Base-by-base conservation (phyloP, 2,329 filamentous ascomycete genomes). In the Pyrenophora teres region DNA sequence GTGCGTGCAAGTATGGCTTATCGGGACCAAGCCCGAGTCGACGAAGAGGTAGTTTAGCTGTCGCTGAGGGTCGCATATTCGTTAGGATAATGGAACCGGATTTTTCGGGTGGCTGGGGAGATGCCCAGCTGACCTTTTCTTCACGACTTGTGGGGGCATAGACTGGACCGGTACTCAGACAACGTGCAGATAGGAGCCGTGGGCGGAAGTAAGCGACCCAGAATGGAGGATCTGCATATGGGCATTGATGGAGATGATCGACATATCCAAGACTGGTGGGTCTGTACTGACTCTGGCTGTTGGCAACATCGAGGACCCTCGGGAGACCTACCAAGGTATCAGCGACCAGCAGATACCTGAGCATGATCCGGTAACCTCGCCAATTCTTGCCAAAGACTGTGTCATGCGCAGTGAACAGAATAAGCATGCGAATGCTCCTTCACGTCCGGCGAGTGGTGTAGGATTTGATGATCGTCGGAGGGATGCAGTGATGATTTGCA, bases 241-340 rank as follows among this genome's bases (percentile, higher is more conserved):
- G 49, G 53, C 1, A 76, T 77, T 16, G 70, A 79, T 63, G 68
- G 64, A 2, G 27, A 43, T 75, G 57, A 57, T 50, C 3, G 79
- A 78, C 35, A 65, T 74, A 0, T 78, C 78, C 54, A 52, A 74
- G 6, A 74, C 76, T 0, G 78, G 73, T 50, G 77, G 77, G 23
- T 6, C 23, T 1, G 75, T 71, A 0, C 45, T 78, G 46, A 71
- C 60, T 2, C 78, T 74, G 1, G 72, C 62, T 0, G 47, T 77
- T 25, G 69, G 76, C 49, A 76, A 73, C 0, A 55, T 64, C 1
- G 54, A 52, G 27, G 27, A 4, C 27, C 23, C 9, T 30, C 27
- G 27, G 27, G 27, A 25, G 6, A 13, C 27, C 27, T 30, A 13
- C 27, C 23, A 9, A 30, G 10, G 21, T 79, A 74, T 55, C 48